Evolutionary conservation across 768 basidiomycete genomes (phyloP).

Genomic region (Leccinellum luteum): DNA sequence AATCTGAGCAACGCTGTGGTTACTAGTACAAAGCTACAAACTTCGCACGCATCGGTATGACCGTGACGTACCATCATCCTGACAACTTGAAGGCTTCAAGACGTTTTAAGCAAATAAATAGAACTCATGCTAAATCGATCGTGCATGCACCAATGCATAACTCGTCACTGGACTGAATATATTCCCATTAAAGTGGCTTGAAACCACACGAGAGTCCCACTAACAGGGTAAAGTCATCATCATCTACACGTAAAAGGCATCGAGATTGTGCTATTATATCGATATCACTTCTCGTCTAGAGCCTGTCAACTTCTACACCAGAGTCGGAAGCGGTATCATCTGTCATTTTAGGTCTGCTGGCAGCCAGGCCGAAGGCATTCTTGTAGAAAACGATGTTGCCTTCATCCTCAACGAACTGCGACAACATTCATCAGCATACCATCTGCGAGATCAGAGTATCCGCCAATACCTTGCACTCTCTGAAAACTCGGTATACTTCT

Average conservation of each 20-base stretch:
- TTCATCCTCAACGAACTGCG: slow-evolving; percentile 88
- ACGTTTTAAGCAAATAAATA: too few relatives aligned
- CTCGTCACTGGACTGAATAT: neutral
- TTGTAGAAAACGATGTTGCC: slow-evolving; percentile 91
- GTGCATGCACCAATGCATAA: neutral
- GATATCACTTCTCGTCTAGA: slow-evolving; percentile 21
- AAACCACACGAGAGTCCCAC: neutral
- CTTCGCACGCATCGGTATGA: too few relatives aligned
- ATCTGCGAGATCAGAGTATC: neutral
- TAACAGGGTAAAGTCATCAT: neutral
- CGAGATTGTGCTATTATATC: slow-evolving; percentile 5
- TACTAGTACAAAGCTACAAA: neutral
- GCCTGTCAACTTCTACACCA: slow-evolving; percentile 54
- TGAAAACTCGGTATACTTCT: slow-evolving; percentile 75
- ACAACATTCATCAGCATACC: neutral
- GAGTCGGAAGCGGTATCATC: slow-evolving; percentile 63
- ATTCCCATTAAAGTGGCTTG: neutral
- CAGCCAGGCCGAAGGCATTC: slow-evolving; percentile 77
- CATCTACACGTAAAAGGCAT: slow-evolving; percentile 10
- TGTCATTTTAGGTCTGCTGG: slow-evolving; percentile 61
- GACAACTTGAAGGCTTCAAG: too few relatives aligned
- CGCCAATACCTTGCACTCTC: slow-evolving; percentile 63
- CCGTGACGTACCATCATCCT: too few relatives aligned
- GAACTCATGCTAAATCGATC: too few relatives aligned
- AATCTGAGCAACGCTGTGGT: neutral